Conservation (phyloP, 1,139 yeast genomes). For the Sugiyamaella neomexicana region DNA sequence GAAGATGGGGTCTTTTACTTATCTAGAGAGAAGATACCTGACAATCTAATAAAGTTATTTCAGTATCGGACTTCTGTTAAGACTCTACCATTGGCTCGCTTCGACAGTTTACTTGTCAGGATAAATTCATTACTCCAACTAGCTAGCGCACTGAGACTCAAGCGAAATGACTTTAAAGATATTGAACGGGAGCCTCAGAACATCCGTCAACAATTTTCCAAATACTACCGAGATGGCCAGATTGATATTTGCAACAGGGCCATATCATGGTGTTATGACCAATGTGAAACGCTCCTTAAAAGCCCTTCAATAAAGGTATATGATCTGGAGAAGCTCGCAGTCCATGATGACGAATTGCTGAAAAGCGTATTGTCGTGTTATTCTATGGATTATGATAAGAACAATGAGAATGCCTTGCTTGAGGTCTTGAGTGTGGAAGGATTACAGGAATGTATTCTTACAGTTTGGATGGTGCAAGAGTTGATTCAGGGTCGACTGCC, state of each 20-base stretch:
- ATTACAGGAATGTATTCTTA: background rate
- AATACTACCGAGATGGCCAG: slow-evolving; percentile 27
- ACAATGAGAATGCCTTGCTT: background rate
- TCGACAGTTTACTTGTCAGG: slow-evolving; percentile 2
- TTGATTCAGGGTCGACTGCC: background rate
- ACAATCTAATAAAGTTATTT: slow-evolving; percentile 23
- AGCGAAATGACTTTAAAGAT: background rate
- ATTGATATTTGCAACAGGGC: slow-evolving; percentile 19
- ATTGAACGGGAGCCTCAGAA: slow-evolving; percentile 16
- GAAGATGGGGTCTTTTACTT: slow-evolving; percentile 27
- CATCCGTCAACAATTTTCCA: slow-evolving; percentile 20
- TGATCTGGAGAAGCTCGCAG: background rate
- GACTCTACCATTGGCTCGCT: slow-evolving; percentile 1
- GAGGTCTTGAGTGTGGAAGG: background rate
- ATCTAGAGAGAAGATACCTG: slow-evolving; percentile 26
- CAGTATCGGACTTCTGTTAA: slow-evolving; percentile 17
- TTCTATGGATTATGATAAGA: background rate
- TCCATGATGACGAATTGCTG: background rate
- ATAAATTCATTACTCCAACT: slow-evolving; percentile 16
- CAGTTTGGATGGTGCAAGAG: background rate
- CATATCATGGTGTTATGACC: slow-evolving; percentile 16
- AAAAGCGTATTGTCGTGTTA: background rate
- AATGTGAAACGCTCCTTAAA: background rate
- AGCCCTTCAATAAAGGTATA: background rate
- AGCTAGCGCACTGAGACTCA: slow-evolving; percentile 7